phyloP scores from a whole-genome alignment of 2,329 filamentous ascomycete species.

The Monosporascus sp. region DNA sequence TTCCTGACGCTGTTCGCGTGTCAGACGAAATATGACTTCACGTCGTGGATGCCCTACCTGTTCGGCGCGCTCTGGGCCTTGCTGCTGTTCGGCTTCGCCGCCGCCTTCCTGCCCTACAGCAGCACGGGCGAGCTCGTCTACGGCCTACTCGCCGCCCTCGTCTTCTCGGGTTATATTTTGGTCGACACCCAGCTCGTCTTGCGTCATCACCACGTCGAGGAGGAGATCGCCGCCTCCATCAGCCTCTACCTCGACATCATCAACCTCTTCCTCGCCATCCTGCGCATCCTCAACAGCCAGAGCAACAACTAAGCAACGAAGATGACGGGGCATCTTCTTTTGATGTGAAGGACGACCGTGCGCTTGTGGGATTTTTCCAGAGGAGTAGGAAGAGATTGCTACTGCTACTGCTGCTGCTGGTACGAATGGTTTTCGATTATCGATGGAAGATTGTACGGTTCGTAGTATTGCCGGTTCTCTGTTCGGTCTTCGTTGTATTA shows the following conservation, averaged over 20 bases:
- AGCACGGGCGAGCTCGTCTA: conserved; percentile 82
- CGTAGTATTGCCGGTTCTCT: too few relatives aligned
- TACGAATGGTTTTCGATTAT: neutral
- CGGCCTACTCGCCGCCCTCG: conserved; percentile 71
- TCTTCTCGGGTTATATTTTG: conserved; percentile 93
- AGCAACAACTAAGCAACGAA: conserved; percentile 66
- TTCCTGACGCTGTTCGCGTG: conserved; percentile 84
- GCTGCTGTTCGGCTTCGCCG: conserved; percentile 89
- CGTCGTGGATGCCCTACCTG: conserved; percentile 91
- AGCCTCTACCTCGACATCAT: conserved; percentile 94
- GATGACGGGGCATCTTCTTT: neutral
- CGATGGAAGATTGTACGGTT: too few relatives aligned
- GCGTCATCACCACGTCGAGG: conserved; percentile 94
- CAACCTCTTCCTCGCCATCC: conserved; percentile 93
- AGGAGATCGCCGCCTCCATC: conserved; percentile 94
- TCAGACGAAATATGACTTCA: conserved; percentile 98
- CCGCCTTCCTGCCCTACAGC: conserved; percentile 78
- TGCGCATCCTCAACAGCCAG: conserved; percentile 94
- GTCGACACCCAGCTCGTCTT: conserved; percentile 95
- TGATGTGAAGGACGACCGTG: neutral
- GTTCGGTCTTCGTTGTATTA: too few relatives aligned
- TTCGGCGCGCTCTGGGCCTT: conserved; percentile 87
- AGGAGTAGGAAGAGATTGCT: neutral
- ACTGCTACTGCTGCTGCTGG: neutral
- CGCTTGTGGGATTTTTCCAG: too few relatives aligned